Base-by-base conservation (phyloP, 768 basidiomycete species). In the Daedalea quercina region DNA sequence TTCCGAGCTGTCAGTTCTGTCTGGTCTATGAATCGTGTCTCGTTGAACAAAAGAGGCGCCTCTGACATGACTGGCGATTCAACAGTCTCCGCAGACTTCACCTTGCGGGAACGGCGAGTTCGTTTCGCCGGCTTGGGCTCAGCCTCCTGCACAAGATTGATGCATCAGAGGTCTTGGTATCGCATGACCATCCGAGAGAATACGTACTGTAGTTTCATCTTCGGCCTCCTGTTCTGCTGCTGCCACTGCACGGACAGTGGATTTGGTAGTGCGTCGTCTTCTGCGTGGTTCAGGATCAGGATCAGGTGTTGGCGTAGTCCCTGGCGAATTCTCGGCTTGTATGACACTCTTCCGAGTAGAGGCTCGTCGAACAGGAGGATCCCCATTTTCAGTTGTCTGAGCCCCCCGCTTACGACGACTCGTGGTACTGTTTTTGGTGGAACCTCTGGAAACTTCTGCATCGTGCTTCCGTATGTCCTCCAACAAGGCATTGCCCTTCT, bases 381-480 rank as follows among this genome's bases (percentile, higher is more conserved):
- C 34, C 25, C 44, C 34, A 62, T 41, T 50, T 13, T 46, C n/a
- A 23, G 51, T 44, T 7, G 55, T 51, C 42, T 57, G 33, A 1
- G 23, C 46, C 24, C 50, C 52, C 17, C 51, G 59, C 41, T 34
- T 57, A 17, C 46, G 56, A 48, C 54, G 47, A 44, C 41, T 49
- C 7, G 55, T 51, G 9, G 47, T 44, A 1, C 47, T 37, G 37
- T 45, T 57, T 23, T 59, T 56, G 11, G 60, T 58, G 11, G 50
- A 48, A 24, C 50, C 57, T 44, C 63, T 55, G 1, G 63, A 65
- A 3, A 67, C 58, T 35, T 70, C 69, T 47, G 74, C 84, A 65
- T 90, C 88, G 59, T 87, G 87, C 67, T 82, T 77, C 45, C 82
- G 76, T 55, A 94, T 92, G 67, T 94, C 91, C 17, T 86, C 75